phyloP scores from a whole-genome alignment of 805 yeast genomes.

The Saccharomycopsis oosterbeekiorum region DNA sequence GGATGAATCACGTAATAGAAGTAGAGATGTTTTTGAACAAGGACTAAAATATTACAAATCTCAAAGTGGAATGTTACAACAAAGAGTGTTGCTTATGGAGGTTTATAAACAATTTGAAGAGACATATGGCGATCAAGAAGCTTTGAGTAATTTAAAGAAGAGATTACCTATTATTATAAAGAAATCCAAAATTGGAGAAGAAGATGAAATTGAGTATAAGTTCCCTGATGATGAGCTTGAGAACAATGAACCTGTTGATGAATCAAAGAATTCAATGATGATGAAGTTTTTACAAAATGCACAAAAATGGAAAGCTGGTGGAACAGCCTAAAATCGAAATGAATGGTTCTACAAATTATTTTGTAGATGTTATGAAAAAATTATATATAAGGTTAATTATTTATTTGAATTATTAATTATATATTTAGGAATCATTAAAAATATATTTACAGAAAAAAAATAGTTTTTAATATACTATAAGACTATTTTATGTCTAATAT shows the following conservation, averaged over 20 bases:
- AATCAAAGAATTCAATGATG: slow-evolving; percentile 22
- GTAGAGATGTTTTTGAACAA: slow-evolving; percentile 47
- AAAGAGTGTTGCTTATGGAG: slow-evolving; percentile 45
- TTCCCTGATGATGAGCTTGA: slow-evolving; percentile 62
- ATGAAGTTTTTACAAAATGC: slow-evolving; percentile 18
- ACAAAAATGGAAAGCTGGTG: slow-evolving; percentile 12
- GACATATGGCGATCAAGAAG: slow-evolving; percentile 42
- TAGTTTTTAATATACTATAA: background rate
- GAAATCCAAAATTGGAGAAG: slow-evolving; percentile 34
- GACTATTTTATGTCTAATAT: background rate
- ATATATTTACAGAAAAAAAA: background rate
- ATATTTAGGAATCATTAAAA: background rate
- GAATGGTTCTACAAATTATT: no score
- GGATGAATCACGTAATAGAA: slow-evolving; percentile 38
- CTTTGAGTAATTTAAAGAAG: slow-evolving; percentile 28
- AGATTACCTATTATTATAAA: slow-evolving; percentile 48
- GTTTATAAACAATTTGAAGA: slow-evolving; percentile 58
- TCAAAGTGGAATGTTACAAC: slow-evolving; percentile 26
- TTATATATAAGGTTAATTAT: background rate
- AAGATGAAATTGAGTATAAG: slow-evolving; percentile 49
- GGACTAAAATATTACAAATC: slow-evolving; percentile 40
- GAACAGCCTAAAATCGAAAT: background rate
- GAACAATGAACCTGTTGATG: slow-evolving; percentile 61
- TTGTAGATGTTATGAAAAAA: background rate
- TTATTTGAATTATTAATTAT: background rate